Base-by-base conservation (phyloP, 495 filamentous ascomycete species). In the Bryoglossum gracile region DNA sequence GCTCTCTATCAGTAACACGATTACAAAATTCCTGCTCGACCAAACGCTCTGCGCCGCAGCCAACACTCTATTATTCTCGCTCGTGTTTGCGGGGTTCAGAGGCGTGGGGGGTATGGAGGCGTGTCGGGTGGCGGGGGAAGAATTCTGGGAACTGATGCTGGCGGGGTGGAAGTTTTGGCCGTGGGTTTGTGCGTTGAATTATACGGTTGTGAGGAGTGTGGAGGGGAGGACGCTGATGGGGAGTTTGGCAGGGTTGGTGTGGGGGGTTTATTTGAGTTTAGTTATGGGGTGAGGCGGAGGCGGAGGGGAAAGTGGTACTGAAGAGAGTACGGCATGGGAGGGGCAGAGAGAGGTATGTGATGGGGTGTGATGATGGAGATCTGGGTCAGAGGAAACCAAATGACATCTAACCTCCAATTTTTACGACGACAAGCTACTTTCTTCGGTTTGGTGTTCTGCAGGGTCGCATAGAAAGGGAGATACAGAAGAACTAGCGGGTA, bases 131-230 rank as follows among this genome's bases (percentile, higher is more conserved):
- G 64, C 65, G 14, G 56, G 49, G 41, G 50, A 75, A 61, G 81
- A 90, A 62, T 88, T 89, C 43, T 76, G 71, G 61, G 74, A 76
- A 0, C 69, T 98, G 41, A 76, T 88, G 51, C 60, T 72, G 43
- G 89, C 90, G 0, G 81, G 88, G 1, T 77, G 83, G 59, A 88
- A 83, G 64, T 75, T 95, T 32, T 90, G 92, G 79, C 92, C 92
- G 2, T 39, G 81, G n/a, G 84, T 96, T 5, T 86, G 83, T 42
- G 38, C 85, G 18, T 57, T 92, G 17, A 86, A 89, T 64, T 96
- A 87, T 63, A 78, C 82, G 0, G 73, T 94, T 37, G 71, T 98
- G 18, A 66, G 63, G 59, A 87, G 82, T 4, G 78, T 92, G 11
- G 77, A 92, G 56, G 72, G 73, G 26, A 70, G 91, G 51, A 81